These are phyloP conservation scores for Stemphylium vesicarium DNA, from an alignment of 2,329 filamentous ascomycete species.

Conservation along the genomic window DNA sequence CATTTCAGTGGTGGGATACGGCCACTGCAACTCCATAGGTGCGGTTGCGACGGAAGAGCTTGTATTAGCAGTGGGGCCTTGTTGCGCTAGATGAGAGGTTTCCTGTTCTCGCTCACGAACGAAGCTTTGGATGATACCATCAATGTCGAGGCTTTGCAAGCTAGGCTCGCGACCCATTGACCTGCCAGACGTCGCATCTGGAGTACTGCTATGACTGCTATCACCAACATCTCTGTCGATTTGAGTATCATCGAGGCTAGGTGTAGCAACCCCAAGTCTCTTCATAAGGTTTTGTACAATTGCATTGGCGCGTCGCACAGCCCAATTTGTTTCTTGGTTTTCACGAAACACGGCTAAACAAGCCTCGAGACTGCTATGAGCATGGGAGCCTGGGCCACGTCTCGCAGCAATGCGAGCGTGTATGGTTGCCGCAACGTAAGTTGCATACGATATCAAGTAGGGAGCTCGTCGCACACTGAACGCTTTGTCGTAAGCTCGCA, in stretches of 20 bases:
- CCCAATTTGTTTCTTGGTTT: slow-evolving; percentile 60
- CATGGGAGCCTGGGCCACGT: slow-evolving; percentile 49
- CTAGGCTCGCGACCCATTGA: slow-evolving; percentile 23
- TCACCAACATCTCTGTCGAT: slow-evolving; percentile 19
- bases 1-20: background rate
- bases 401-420: slow-evolving; percentile 59
- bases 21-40: background rate
- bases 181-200: slow-evolving; percentile 12
- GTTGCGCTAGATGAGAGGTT: background rate
- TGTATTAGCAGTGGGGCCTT: background rate
- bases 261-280: slow-evolving; percentile 44
- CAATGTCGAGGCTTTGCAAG: slow-evolving; percentile 49
- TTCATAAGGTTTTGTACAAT: slow-evolving; percentile 57
- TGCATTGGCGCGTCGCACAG: slow-evolving; percentile 54
- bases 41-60: background rate
- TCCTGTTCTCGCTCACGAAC: slow-evolving; percentile 42
- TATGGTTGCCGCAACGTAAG: slow-evolving; percentile 62
- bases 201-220: slow-evolving; percentile 6
- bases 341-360: slow-evolving; percentile 57
- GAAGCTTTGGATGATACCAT: slow-evolving; percentile 53
- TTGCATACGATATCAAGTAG: slow-evolving; percentile 63
- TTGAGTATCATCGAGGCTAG: slow-evolving; percentile 21
- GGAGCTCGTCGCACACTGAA: slow-evolving; percentile 58
- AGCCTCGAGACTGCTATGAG: slow-evolving; percentile 45
- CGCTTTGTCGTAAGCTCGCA: slow-evolving; percentile 54